These are phyloP conservation scores for Brassica balearica DNA, from an alignment of 441 rosid species.

Conservation along the genomic window DNA sequence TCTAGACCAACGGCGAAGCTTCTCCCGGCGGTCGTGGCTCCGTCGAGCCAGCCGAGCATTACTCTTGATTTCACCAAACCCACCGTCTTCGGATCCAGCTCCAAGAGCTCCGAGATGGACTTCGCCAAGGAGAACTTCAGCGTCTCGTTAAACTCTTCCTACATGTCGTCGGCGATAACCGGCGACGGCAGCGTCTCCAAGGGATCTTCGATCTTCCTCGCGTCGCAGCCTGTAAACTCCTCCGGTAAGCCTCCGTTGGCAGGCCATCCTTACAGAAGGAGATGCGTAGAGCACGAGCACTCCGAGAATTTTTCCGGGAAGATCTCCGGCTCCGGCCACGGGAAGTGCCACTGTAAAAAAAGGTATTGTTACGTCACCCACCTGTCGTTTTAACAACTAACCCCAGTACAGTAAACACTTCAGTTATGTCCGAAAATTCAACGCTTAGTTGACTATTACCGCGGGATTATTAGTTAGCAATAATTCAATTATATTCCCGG, in stretches of 20 bases:
- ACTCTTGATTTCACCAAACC: constrained; percentile 89
- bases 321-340: constrained; percentile 62
- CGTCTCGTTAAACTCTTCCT: constrained; percentile 80
- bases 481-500: constrained; percentile 26
- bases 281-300: constrained; percentile 77
- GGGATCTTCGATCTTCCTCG: constrained; percentile 67
- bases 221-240: constrained; percentile 56
- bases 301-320: constrained; percentile 66
- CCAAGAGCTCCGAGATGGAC: constrained; percentile 61
- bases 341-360: constrained; percentile 90
- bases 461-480: background rate
- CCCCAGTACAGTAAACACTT: constrained; percentile 10
- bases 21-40: constrained; percentile 16
- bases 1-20: constrained; percentile 32
- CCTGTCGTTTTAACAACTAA: constrained; percentile 34
- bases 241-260: constrained; percentile 86
- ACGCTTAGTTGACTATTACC: constrained; percentile 37
- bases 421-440: constrained; percentile 17
- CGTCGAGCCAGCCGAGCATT: constrained; percentile 58
- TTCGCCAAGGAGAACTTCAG: constrained; percentile 74
- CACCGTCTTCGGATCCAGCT: constrained; percentile 51
- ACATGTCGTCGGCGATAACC: constrained; percentile 83
- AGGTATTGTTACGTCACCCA: constrained; percentile 57
- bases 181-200: constrained; percentile 95
- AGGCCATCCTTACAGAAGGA: constrained; percentile 59